A percentile compares a stretch with the other conserved stretches of the same genome.
Evolutionary conservation across 139 green algal species (phyloP).

Genomic region (Picochlorum sp.): DNA sequence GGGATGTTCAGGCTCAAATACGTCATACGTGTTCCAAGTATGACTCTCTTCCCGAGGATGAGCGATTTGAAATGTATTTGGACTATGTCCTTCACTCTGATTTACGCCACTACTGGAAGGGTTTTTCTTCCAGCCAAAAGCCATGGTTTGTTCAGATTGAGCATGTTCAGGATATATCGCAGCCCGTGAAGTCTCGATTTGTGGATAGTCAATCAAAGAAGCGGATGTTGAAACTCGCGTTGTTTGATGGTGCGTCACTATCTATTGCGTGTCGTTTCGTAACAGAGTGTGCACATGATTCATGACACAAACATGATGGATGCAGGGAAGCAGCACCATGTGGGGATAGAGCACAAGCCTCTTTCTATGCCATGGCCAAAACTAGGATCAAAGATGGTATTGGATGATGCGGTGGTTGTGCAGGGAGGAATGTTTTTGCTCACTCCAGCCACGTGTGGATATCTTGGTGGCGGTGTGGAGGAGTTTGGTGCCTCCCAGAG

Average conservation of each 20-base stretch:
- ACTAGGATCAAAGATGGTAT: neutral
- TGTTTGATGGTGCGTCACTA: neutral
- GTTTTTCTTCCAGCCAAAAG: slow-evolving; percentile 14
- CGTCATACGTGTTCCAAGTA: neutral
- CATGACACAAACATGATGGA: neutral
- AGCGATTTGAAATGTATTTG: neutral
- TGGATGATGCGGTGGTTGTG: neutral
- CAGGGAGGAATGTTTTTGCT: slow-evolving; percentile 54
- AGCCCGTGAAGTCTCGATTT: slow-evolving; percentile 47
- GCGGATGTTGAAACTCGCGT: neutral
- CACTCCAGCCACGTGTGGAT: slow-evolving; percentile 38
- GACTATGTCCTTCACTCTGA: slow-evolving; percentile 1
- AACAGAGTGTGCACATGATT: no score
- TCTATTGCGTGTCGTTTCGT: no score
- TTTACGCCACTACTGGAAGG: neutral
- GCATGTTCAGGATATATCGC: slow-evolving; percentile 57
- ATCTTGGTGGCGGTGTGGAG: slow-evolving; percentile 52
- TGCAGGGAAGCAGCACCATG: neutral
- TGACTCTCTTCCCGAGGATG: neutral
- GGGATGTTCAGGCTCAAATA: neutral
- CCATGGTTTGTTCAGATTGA: slow-evolving; percentile 64
- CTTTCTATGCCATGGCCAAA: neutral
- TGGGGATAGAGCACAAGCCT: neutral
- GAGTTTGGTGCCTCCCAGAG: slow-evolving; percentile 34
- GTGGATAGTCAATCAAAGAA: slow-evolving; percentile 13